Conservation (phyloP, 2,329 filamentous ascomycete species). For the Pyricularia pennisetigena region DNA sequence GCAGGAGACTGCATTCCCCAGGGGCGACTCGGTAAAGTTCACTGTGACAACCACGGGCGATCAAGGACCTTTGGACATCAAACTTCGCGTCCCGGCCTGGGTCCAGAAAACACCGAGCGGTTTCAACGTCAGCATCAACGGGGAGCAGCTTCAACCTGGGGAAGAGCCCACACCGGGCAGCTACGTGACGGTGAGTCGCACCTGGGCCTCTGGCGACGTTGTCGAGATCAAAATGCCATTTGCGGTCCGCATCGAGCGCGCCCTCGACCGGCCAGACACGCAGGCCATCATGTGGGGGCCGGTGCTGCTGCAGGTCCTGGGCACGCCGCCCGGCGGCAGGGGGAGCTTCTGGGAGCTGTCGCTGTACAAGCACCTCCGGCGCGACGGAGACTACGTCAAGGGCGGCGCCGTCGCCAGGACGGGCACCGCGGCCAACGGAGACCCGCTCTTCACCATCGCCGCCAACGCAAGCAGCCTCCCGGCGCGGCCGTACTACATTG, state of each 20-base stretch:
- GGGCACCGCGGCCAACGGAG: constrained; percentile 12
- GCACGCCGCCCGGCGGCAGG: constrained; percentile 12
- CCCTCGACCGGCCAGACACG: constrained; percentile 20
- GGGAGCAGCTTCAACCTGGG: constrained; percentile 8
- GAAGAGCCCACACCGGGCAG: constrained; percentile 13
- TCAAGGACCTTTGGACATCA: constrained; percentile 18
- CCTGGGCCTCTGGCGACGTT: constrained; percentile 18
- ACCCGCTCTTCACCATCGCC: constrained; percentile 15
- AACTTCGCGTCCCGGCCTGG: constrained; percentile 20
- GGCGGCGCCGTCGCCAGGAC: constrained; percentile 15
- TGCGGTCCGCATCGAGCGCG: constrained; percentile 19
- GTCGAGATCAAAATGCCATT: constrained; percentile 20
- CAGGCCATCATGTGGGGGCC: constrained; percentile 22
- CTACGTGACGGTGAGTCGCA: constrained; percentile 19
- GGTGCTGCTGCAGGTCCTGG: constrained; percentile 18
- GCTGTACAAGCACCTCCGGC: constrained; percentile 19
- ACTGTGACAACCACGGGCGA: constrained; percentile 14
- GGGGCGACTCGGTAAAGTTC: constrained; percentile 15
- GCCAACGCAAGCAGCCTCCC: constrained; percentile 9
- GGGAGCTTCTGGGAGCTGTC: constrained; percentile 17
- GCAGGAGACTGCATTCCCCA: constrained; percentile 20
- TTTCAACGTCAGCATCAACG: constrained; percentile 18
- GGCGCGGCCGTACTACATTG: constrained; percentile 20
- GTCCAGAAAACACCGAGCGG: constrained; percentile 11
- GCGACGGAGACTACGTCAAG: constrained; percentile 18